Percentiles rank a stretch among this genome's conserved stretches.
phyloP scores from a whole-genome alignment of 2,329 filamentous ascomycete species.

The Ophiostoma sp. region DNA sequence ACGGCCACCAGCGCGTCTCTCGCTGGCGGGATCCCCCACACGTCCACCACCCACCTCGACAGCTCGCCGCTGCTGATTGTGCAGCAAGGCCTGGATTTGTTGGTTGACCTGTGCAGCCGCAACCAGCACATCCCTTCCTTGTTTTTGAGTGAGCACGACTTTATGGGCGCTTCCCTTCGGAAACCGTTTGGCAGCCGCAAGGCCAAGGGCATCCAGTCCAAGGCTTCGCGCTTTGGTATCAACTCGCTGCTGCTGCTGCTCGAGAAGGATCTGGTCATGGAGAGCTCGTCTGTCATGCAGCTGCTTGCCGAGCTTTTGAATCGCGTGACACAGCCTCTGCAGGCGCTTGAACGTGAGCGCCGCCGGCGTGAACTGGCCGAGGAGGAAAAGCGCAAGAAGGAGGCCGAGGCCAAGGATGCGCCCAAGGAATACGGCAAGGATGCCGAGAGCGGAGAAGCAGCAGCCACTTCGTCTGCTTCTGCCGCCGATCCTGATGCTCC shows the following conservation, averaged over 20 bases:
- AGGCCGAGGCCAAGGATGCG: slow-evolving; percentile 33
- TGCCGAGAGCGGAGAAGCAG: neutral
- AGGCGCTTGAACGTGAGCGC: slow-evolving; percentile 76
- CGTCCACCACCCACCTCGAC: slow-evolving; percentile 65
- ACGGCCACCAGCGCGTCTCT: slow-evolving; percentile 73
- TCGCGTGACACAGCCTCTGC: slow-evolving; percentile 83
- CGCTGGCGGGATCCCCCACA: slow-evolving; percentile 39
- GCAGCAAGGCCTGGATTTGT: slow-evolving; percentile 85
- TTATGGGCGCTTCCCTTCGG: slow-evolving; percentile 66
- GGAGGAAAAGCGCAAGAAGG: slow-evolving; percentile 29
- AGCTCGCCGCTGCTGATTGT: slow-evolving; percentile 93
- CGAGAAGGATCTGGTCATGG: slow-evolving; percentile 92
- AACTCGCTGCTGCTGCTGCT: slow-evolving; percentile 86
- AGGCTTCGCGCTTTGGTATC: slow-evolving; percentile 82
- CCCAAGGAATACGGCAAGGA: neutral
- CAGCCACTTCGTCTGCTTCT: slow-evolving; percentile 25
- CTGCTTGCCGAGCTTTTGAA: slow-evolving; percentile 83
- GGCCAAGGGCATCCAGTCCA: slow-evolving; percentile 83
- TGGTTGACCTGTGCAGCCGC: slow-evolving; percentile 79
- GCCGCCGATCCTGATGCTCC: slow-evolving; percentile 1
- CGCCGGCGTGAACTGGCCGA: slow-evolving; percentile 70
- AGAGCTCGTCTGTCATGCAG: slow-evolving; percentile 97
- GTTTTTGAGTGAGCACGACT: slow-evolving; percentile 92
- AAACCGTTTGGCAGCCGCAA: slow-evolving; percentile 79
- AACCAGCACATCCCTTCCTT: slow-evolving; percentile 87